A percentile compares a stretch with the other conserved stretches of the same genome.
Conservation (phyloP, 768 basidiomycete species). For the Boletus huronensis region DNA sequence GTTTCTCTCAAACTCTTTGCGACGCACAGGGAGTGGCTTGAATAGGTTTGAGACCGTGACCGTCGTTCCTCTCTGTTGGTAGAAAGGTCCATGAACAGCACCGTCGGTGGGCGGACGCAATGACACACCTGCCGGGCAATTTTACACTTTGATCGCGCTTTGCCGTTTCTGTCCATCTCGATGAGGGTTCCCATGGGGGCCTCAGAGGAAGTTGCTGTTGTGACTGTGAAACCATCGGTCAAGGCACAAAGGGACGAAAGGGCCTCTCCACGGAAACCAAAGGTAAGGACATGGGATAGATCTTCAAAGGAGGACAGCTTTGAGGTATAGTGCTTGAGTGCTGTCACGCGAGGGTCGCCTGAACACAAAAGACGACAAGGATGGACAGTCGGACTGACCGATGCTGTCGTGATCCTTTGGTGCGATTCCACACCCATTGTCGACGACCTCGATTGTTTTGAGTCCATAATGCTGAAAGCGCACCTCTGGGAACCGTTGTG, state of each 20-base stretch:
- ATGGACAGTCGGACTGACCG: constrained; percentile 45
- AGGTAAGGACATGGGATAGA: constrained; percentile 68
- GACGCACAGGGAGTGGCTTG: constrained; percentile 77
- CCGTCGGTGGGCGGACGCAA: neutral
- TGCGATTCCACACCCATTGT: constrained; percentile 88
- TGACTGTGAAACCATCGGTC: constrained; percentile 62
- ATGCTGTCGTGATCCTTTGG: constrained; percentile 73
- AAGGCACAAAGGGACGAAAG: constrained; percentile 90
- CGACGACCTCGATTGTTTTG: constrained; percentile 79
- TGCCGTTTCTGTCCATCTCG: constrained; percentile 68
- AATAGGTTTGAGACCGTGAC: constrained; percentile 71
- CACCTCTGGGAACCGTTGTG: constrained; percentile 57
- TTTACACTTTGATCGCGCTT: constrained; percentile 51
- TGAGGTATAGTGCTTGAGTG: constrained; percentile 90
- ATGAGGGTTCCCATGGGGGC: constrained; percentile 79
- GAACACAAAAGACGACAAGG: neutral
- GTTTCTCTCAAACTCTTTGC: constrained; percentile 89
- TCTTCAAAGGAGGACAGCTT: constrained; percentile 79
- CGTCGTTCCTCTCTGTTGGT: constrained; percentile 80
- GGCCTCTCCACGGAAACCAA: constrained; percentile 96
- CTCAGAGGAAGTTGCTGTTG: constrained; percentile 66
- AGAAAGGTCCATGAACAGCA: neutral
- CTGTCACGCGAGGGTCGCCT: constrained; percentile 36
- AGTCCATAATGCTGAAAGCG: constrained; percentile 87
- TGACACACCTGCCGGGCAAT: constrained; percentile 72